phyloP scores from a whole-genome alignment of 305 asterid species.

The Withania somnifera region DNA sequence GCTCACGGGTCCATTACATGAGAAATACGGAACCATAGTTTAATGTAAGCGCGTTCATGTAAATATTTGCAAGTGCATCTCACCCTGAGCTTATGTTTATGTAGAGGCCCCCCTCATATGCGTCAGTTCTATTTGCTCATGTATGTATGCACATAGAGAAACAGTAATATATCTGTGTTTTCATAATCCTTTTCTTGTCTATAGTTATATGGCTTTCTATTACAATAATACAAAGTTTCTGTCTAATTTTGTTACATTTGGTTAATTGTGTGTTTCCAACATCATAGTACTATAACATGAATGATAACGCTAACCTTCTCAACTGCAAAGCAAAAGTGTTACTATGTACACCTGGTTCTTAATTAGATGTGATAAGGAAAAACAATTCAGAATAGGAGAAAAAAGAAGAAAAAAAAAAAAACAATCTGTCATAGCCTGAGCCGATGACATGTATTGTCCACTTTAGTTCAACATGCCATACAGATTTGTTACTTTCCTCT shows the following conservation, averaged over 20 bases:
- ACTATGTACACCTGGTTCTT: no score
- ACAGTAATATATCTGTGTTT: background rate
- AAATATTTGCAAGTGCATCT: background rate
- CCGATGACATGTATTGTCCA: background rate
- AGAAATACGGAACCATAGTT: conserved; percentile 1
- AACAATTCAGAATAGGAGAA: background rate
- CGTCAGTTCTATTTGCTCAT: background rate
- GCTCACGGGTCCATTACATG: conserved; percentile 34
- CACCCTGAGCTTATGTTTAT: background rate
- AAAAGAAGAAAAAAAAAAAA: background rate
- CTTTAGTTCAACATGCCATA: background rate
- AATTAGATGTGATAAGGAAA: background rate
- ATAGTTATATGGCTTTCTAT: background rate
- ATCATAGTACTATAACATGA: background rate
- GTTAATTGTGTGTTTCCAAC: background rate
- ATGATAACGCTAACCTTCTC: background rate
- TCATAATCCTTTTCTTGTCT: background rate
- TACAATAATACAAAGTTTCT: background rate
- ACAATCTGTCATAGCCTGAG: background rate
- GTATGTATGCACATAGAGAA: background rate
- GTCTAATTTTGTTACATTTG: background rate
- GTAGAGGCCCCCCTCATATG: background rate
- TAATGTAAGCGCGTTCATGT: background rate
- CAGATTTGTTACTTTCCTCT: no score
- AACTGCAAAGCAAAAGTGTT: background rate